Percentiles rank a stretch among this genome's conserved stretches.
phyloP scores from a whole-genome alignment of 2,329 filamentous ascomycete species.

The Ceratocystiopsis brevicomis region DNA sequence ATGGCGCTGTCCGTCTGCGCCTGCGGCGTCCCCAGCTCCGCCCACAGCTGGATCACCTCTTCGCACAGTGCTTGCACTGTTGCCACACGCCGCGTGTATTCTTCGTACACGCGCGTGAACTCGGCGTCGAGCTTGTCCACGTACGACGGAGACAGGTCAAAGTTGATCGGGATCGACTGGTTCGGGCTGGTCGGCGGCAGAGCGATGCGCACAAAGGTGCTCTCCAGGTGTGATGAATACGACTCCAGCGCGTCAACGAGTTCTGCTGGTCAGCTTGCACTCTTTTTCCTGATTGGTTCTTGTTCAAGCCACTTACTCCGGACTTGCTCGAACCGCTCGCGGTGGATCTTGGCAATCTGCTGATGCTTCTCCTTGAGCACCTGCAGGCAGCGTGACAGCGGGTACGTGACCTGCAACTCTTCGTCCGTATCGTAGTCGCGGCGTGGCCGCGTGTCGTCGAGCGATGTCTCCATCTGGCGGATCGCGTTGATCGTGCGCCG shows the following conservation, averaged over 20 bases:
- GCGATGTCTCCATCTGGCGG: conserved; percentile 78
- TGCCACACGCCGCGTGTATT: conserved; percentile 70
- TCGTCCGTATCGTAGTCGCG: conserved; percentile 38
- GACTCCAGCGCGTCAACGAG: conserved; percentile 85
- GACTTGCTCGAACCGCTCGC: conserved; percentile 86
- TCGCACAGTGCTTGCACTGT: conserved; percentile 59
- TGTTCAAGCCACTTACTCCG: conserved; percentile 44
- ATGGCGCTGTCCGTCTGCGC: conserved; percentile 78
- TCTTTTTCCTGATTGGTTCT: background rate
- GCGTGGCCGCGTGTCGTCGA: conserved; percentile 55
- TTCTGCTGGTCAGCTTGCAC: conserved; percentile 31
- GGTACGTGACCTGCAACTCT: conserved; percentile 61
- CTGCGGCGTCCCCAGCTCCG: conserved; percentile 83
- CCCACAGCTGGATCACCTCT: conserved; percentile 87
- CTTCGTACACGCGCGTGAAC: conserved; percentile 88
- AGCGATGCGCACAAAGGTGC: conserved; percentile 67
- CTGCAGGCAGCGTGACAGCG: conserved; percentile 62
- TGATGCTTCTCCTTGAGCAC: conserved; percentile 70
- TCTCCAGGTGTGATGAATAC: conserved; percentile 87
- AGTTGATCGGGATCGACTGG: conserved; percentile 58
- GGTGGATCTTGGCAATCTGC: conserved; percentile 63
- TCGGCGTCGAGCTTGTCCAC: conserved; percentile 73
- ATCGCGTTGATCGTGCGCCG: conserved; percentile 70
- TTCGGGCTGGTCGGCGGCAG: conserved; percentile 68
- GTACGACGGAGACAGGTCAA: conserved; percentile 84